Conservation (phyloP, 768 basidiomycete genomes). For the Boletus vinaceobasis region DNA sequence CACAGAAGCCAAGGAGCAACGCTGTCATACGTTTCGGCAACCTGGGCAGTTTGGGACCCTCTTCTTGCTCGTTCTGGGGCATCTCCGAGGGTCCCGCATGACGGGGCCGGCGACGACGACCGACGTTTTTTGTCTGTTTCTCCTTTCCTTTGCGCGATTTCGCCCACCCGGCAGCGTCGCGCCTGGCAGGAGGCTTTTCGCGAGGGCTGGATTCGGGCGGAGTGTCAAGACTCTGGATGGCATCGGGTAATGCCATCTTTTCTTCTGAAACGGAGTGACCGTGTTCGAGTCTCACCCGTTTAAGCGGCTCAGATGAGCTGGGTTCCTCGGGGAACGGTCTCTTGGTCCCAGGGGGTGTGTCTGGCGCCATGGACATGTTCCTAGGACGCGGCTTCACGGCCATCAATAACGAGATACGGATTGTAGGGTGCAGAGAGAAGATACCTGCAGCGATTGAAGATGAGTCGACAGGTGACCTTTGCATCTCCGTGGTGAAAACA, state of each 20-base stretch:
- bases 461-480: not conserved
- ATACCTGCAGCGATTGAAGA: not conserved
- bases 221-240: not conserved
- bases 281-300: conserved; percentile 13
- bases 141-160: conserved; percentile 36
- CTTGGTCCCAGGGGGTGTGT: conserved; percentile 4
- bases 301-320: conserved; percentile 1
- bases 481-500: conserved; percentile 11
- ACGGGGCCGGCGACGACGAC: conserved; percentile 43
- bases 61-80: conserved; percentile 15
- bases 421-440: not conserved
- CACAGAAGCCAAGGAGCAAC: conserved; percentile 86
- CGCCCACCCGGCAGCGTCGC: conserved; percentile 30
- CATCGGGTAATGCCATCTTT: not conserved
- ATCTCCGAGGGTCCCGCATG: conserved; percentile 32
- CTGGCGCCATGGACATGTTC: not conserved
- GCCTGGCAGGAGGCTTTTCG: conserved; percentile 10
- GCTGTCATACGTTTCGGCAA: conserved; percentile 85
- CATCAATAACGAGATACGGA: not conserved
- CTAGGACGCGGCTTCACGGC: not conserved
- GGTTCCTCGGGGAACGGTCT: conserved; percentile 1
- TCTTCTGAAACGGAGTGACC: not conserved
- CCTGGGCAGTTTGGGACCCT: conserved; percentile 44
- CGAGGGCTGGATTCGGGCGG: not conserved
- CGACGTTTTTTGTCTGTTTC: conserved; percentile 36